Base-by-base conservation (phyloP, 345 rosid genomes). In the Dovyalis caffra region DNA sequence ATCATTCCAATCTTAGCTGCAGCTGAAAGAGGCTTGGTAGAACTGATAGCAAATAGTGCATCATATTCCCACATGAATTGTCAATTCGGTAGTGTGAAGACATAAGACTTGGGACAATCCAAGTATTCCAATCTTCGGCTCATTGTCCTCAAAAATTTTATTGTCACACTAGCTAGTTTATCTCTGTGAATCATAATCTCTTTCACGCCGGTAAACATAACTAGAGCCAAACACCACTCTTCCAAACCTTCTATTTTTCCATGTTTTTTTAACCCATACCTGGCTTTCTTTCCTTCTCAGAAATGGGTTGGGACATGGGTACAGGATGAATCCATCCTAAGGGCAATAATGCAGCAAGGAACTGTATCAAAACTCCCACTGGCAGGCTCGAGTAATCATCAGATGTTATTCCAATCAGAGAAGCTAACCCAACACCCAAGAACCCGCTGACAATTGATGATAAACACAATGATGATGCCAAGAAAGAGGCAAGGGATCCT, bases 401-500 rank as follows among this genome's bases (percentile, higher is more conserved):
- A 0, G 89, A 83, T 68, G 90, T 86, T 80, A 92, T 72, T 62
- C 96, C 87, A 10, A 90, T 81, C 16, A 89, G n/a, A 69, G 93
- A 87, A 75, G 93, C 96, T 75, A 92, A 82, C 26, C 96, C 96
- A 12, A 90, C 86, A 28, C 97, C 97, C 53, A 81, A 69, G 75
- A 92, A 85, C 3, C 94, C 98, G 31, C 96, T 77, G 12, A 88
- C 64, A 65, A 92, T 87, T 20, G 95, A 91, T n/a, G 98, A 92
- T 21, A 94, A 77, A 85, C 94, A 89, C 71, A 92, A 53, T 23
- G 86, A 53, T 5, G 98, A 90, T 49, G 97, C 96, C 53, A 91
- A 72, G 80, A 94, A 92, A 29, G 98, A 92, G 33, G 89, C 90
- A n/a, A 94, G 82, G 23, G 98, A 94, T 77, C 97, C 98, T 86